A percentile compares a stretch with the other conserved stretches of the same genome.
Conservation (phyloP, 306 rosid genomes). For the Pterocarpus macrocarpus region DNA sequence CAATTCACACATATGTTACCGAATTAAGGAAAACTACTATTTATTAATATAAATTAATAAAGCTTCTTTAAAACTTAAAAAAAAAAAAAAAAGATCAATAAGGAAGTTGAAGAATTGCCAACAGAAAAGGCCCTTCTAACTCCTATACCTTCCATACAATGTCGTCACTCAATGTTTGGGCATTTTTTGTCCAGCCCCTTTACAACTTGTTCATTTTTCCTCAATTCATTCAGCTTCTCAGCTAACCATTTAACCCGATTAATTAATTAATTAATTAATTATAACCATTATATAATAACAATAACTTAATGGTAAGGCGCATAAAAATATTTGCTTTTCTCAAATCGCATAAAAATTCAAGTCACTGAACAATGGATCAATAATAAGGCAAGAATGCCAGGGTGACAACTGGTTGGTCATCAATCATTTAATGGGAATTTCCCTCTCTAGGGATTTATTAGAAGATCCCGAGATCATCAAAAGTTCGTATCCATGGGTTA, state of each 20-base stretch:
- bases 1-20: not conserved
- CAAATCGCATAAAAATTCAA: not conserved
- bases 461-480: not conserved
- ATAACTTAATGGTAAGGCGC: not conserved
- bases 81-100: not conserved
- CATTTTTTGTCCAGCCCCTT: not conserved
- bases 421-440: not conserved
- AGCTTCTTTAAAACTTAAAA: not conserved
- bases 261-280: not conserved
- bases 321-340: not conserved
- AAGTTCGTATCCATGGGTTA: not conserved
- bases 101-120: not conserved
- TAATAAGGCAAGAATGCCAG: not conserved
- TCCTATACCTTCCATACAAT: slow-evolving; percentile 47
- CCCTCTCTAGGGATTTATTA: not conserved
- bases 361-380: not conserved
- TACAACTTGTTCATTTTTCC: not conserved
- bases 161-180: slow-evolving; percentile 10
- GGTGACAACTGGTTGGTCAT: not conserved
- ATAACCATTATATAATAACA: not conserved
- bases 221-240: not conserved
- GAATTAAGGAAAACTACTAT: not conserved
- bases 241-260: not conserved
- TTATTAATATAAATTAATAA: not conserved
- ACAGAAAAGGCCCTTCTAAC: slow-evolving; percentile 42